Base-by-base conservation (phyloP, 345 rosid genomes). In the Euclidium syriacum region DNA sequence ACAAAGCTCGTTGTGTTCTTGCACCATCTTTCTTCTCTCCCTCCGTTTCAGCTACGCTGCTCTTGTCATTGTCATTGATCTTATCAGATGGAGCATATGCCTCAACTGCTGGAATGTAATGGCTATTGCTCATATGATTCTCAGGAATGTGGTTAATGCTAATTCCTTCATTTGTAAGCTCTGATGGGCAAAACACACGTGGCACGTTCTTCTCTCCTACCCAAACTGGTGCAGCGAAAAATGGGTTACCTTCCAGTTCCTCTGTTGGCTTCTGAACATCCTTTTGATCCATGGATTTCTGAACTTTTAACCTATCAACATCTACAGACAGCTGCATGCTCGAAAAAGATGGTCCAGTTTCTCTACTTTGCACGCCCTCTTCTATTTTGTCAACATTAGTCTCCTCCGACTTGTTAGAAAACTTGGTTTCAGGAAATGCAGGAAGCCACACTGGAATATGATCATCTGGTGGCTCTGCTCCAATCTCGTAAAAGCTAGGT, bases 371-470 rank as follows among this genome's bases (percentile, higher is more conserved):
- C 65, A 62, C 76, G 51, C 64, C 66, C 42, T 6, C 66, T 27
- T 78, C 77, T 61, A 32, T 39, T 61, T 60, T 79, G 18, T 58
- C 78, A 17, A 41, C 47, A 24, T 39, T 58, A 52, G 68, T 39
- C 58, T 59, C 67, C 23, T 74, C 70, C 48, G 39, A 40, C 34
- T 17, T 73, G 57, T 53, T 64, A 59, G 73, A 69, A 11, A 74
- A 59, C 33, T 80, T 66, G 8, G 79, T 76, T 81, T 75, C 81
- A 22, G 97, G 96, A 75, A 89, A 87, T 18, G 80, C 77, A 50
- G 90, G 95, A 68, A 92, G 73, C 98, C 98, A 92, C 68, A 68
- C 58, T 0, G 98, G 98, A 49, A 90, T 85, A 49, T 87, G 90
- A 35, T 79, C 81, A 49, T 59, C 75, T 43, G 86, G 95, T 73